Conservation (phyloP, 2,329 filamentous ascomycete species). For the Arthrobotrys musiformis region DNA sequence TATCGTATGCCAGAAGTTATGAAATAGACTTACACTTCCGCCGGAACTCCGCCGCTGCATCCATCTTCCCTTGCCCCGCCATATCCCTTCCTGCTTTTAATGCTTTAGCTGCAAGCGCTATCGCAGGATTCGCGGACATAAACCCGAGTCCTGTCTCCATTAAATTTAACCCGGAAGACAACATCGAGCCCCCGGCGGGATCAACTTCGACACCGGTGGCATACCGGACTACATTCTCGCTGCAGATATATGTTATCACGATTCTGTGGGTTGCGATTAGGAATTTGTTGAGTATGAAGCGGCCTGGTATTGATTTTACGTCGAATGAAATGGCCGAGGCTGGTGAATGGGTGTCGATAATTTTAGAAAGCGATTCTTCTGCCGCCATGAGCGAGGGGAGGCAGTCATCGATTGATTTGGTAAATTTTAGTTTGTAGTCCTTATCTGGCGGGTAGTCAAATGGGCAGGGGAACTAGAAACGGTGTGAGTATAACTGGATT, state of each 20-base stretch:
- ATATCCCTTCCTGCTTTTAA: slow-evolving; percentile 35
- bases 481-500: not conserved
- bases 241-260: slow-evolving; percentile 37
- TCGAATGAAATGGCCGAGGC: not conserved
- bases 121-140: slow-evolving; percentile 47
- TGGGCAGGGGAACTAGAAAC: slow-evolving; percentile 31
- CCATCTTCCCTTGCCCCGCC: slow-evolving; percentile 30
- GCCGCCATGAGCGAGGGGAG: slow-evolving; percentile 27
- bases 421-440: slow-evolving; percentile 41
- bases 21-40: slow-evolving; percentile 23
- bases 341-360: slow-evolving; percentile 17
- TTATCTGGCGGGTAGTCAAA: slow-evolving; percentile 33
- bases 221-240: slow-evolving; percentile 45
- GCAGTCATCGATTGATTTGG: slow-evolving; percentile 26
- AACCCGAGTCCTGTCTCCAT: slow-evolving; percentile 30
- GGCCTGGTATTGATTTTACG: slow-evolving; percentile 10
- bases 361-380: slow-evolving; percentile 1
- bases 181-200: not conserved
- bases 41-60: slow-evolving; percentile 27
- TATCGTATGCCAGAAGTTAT: too few relatives aligned
- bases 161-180: slow-evolving; percentile 24
- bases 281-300: slow-evolving; percentile 31
- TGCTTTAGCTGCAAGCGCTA: slow-evolving; percentile 29
- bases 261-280: slow-evolving; percentile 33
- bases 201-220: slow-evolving; percentile 15